phyloP scores from a whole-genome alignment of 768 basidiomycete genomes.

The Galerina marginata region DNA sequence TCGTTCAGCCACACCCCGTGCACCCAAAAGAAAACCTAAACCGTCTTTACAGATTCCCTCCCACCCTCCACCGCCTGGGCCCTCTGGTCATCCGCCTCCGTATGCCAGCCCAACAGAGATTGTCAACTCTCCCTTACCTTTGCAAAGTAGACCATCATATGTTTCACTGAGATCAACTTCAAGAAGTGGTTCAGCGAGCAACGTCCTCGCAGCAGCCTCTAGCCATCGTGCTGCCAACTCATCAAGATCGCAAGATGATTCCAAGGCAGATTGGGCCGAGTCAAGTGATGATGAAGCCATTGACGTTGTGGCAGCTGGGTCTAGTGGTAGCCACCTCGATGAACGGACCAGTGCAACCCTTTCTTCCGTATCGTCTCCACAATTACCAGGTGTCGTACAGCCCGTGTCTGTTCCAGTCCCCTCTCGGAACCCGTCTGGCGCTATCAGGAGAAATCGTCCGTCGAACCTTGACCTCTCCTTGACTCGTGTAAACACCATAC shows the following conservation, averaged over 20 bases:
- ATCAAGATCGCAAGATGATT: constrained; percentile 43
- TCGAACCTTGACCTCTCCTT: constrained; percentile 70
- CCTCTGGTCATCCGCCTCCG: constrained; percentile 69
- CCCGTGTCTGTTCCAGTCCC: constrained; percentile 30
- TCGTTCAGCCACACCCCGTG: constrained; percentile 45
- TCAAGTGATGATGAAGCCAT: constrained; percentile 90
- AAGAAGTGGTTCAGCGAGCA: constrained; percentile 60
- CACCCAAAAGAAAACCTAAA: constrained; percentile 38
- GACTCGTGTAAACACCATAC: constrained; percentile 40
- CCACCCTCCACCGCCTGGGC: constrained; percentile 33
- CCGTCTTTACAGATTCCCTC: constrained; percentile 33
- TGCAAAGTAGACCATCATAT: constrained; percentile 47
- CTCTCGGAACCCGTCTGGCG: constrained; percentile 32
- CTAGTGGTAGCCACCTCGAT: constrained; percentile 83
- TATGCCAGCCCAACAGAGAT: constrained; percentile 49
- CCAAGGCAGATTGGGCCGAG: constrained; percentile 75
- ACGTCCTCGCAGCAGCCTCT: constrained; percentile 59
- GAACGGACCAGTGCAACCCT: constrained; percentile 76
- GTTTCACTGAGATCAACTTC: constrained; percentile 50
- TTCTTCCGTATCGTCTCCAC: constrained; percentile 30
- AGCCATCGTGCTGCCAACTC: constrained; percentile 40
- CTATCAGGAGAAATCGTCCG: constrained; percentile 58
- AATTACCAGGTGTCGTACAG: constrained; percentile 30
- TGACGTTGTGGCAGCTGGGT: constrained; percentile 78
- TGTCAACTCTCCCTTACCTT: constrained; percentile 32